Evolutionary conservation across 495 filamentous ascomycete species (phyloP), one percentile per base, ranked within the genome.

Genomic region (Penicillium fimorum): DNA sequence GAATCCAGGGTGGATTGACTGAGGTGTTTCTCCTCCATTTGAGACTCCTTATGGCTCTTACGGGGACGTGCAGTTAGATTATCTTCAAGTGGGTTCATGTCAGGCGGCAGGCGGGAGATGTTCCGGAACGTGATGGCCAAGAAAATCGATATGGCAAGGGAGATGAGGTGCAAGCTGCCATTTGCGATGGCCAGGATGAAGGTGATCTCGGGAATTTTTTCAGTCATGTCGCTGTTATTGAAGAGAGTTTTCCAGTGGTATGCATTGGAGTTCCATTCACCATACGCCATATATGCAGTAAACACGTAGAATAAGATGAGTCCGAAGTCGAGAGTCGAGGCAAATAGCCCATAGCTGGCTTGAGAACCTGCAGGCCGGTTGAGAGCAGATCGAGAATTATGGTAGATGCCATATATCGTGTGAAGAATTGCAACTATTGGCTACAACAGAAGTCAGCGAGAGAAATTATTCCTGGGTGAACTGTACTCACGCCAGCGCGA

Each of bases 71-170:
- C 85, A 5, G 92, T 96, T 37, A 96, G 71, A 61, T 94, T 87
- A 60, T 88, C 84, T 63, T 96, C 92, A 8, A 96, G 73, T 8
- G 92, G 92, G 60, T 96, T 96, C 87, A 95, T 89, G 61, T 96
- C 92, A 0, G 92, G 92, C 2, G 92, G 92, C 52, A 96, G 79
- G 13, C 76, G 76, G 24, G 84, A 75, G 60, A 96, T 96, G 60
- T 89, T 84, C 10, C 85, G 83, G 84, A 96, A 96, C 57, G 88
- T 80, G 47, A 89, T 62, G 2, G 81, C 82, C 7, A 96, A 77
- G 61, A 84, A 95, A 20, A 88, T 66, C 1, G 87, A 88, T 27
- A 95, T 75, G 10, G 71, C 72, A 5, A 92, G 68, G 4, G 89
- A 90, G 9, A 92, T 51, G 2, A 85, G 70, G 65, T 96, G 91